phyloP scores from a whole-genome alignment of 2,329 filamentous ascomycete species.

The Alternaria sp. region DNA sequence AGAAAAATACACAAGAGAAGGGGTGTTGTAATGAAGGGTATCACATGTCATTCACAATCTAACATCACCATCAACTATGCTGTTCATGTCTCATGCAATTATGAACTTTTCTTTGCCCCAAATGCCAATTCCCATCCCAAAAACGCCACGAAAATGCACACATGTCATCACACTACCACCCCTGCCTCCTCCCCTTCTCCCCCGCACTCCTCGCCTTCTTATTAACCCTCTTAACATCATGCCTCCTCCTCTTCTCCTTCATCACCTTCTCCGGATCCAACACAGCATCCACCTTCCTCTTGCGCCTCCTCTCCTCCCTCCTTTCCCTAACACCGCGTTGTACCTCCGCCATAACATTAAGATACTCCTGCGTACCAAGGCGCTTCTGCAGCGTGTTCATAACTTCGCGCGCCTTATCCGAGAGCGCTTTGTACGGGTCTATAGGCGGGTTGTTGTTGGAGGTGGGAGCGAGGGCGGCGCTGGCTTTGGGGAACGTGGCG shows the following conservation, averaged over 20 bases:
- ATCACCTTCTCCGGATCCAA: slow-evolving; percentile 75
- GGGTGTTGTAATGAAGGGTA: too few species aligned
- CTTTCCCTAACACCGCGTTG: slow-evolving; percentile 74
- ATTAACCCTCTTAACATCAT: slow-evolving; percentile 59
- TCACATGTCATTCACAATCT: too few species aligned
- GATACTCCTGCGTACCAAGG: slow-evolving; percentile 79
- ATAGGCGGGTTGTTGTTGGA: slow-evolving; percentile 46
- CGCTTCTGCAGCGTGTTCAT: slow-evolving; percentile 85
- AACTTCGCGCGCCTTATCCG: slow-evolving; percentile 74
- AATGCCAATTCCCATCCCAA: background rate
- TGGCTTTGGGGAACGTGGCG: slow-evolving; percentile 72
- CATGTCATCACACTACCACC: slow-evolving; percentile 58
- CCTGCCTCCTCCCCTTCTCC: slow-evolving; percentile 73
- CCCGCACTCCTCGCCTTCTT: slow-evolving; percentile 79
- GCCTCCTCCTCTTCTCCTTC: slow-evolving; percentile 78
- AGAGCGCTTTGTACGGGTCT: slow-evolving; percentile 71
- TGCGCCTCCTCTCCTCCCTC: slow-evolving; percentile 76
- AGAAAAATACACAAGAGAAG: too few species aligned
- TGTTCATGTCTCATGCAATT: too few species aligned
- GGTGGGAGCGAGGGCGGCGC: slow-evolving; percentile 73
- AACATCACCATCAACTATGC: too few species aligned
- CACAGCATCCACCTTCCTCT: slow-evolving; percentile 89
- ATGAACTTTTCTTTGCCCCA: too few species aligned
- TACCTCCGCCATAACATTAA: slow-evolving; percentile 74
- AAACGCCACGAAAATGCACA: background rate